Evolutionary conservation across 495 filamentous ascomycete genomes (phyloP), one percentile per base, ranked within the genome.

Genomic region (Lindgomyces ingoldianus): DNA sequence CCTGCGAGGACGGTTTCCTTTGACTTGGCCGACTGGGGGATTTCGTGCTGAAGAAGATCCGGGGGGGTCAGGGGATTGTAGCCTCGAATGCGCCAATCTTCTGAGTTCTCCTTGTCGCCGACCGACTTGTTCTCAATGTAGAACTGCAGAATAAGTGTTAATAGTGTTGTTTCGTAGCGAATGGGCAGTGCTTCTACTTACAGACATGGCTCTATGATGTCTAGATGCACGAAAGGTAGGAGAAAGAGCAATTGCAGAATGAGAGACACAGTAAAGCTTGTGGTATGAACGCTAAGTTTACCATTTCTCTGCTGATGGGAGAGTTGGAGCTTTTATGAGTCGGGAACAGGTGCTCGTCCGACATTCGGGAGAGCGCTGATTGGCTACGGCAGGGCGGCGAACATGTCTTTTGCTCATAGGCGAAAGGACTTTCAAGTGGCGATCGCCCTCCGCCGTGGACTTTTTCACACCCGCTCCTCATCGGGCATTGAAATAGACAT

Each of bases 11-110:
- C 95, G 26, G 93, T 95, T 63, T 82, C 74, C 75, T 89, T 89
- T 16, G 91, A 93, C 63, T 84, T 81, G 14, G 82, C 67, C 1
- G 91, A 92, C 80, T 96, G 85, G 41, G 85, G 81, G 72, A 98
- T 93, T 76, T 99, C 93, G 81, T 92, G 89, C 77, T 98, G 94
- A 61, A 99, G 90, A 48, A 98, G 87, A 71, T 96, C 89, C 44
- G 95, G 95, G 3, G 95, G 88, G 26, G 89, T 96, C 52, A 98
- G 81, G 65, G 95, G 95, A 74, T 96, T 97, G 84, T 96, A 74
- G 48, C 76, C 78, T 81, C 64, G 86, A 91, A 95, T 92, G 76
- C 94, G 82, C 83, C 91, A 96, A 74, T 98, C 92, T 74, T 98
- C 93, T 51, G 89, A 84, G 59, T 86, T 84, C 19, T 78, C 79